Conservation (phyloP, 2,329 filamentous ascomycete species). For the Fusarium luffae region DNA sequence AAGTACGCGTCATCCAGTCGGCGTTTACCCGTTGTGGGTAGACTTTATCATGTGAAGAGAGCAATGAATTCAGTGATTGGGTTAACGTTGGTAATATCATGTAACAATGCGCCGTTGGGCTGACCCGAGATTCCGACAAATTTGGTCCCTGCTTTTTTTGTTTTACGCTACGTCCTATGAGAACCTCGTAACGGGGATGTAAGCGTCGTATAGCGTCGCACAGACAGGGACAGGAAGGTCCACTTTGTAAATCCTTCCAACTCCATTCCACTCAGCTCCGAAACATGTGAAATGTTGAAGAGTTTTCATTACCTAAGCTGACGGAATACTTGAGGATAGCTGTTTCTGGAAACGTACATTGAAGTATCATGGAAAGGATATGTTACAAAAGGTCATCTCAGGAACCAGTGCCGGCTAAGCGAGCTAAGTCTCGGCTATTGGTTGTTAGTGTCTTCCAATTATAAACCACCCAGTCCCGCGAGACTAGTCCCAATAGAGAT, state of each 20-base stretch:
- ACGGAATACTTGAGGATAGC: too few species aligned
- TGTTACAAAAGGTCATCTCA: not conserved
- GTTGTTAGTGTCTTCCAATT: not conserved
- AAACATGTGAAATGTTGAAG: too few species aligned
- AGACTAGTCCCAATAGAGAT: not conserved
- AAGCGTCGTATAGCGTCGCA: not conserved
- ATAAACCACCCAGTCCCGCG: accelerated
- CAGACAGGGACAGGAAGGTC: not conserved
- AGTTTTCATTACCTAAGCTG: too few species aligned
- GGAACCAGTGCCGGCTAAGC: not conserved
- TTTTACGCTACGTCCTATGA: not conserved
- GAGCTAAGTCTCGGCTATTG: not conserved
- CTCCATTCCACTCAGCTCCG: not conserved
- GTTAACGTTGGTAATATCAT: too few species aligned
- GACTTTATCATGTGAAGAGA: too few species aligned
- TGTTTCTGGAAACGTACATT: too few species aligned
- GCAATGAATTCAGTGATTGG: too few species aligned
- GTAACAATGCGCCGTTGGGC: not conserved
- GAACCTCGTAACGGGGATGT: not conserved
- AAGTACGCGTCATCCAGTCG: not conserved
- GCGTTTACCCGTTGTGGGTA: not conserved
- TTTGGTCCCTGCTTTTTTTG: not conserved
- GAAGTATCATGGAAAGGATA: too few species aligned
- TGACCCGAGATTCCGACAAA: not conserved
- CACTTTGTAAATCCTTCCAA: not conserved